Base-by-base conservation (phyloP, 2,329 filamentous ascomycete genomes). In the Diaporthe citri region DNA sequence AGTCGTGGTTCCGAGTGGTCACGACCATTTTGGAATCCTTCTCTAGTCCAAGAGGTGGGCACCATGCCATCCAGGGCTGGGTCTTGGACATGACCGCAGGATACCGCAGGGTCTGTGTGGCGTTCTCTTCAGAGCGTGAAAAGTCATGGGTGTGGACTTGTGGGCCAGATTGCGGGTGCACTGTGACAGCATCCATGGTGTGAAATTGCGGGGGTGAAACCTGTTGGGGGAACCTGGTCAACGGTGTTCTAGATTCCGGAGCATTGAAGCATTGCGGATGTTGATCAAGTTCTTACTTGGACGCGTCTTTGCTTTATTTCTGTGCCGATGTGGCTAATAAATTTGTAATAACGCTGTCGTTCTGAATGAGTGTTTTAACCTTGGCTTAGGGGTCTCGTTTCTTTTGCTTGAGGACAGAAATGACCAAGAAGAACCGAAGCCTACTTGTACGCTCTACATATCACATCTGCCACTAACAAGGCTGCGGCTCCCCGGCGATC, bases 91-190 rank as follows among this genome's bases (percentile, higher is more conserved):
- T 52, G n/a, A 28, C n/a, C 10, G 7, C 48, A 5, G 48, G 48
- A 25, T 52, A 52, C n/a, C 5, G 48, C 17, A 10, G 0, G 1
- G 13, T 52, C 3, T 25, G n/a, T 52, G 48, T 10, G 4, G 0
- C 3, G n/a, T 15, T 6, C 2, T 1, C n/a, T 25, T 52, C 48
- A 52, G n/a, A 2, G n/a, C n/a, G 1, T 52, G 48, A 7, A 10
- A 25, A 25, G 4, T 3, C 4, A 25, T 25, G 22, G n/a, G 4
- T 13, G 0, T 52, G 48, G 1, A 2, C 1, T 52, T 13, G n/a
- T 15, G 15, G 48, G 4, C n/a, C 10, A 15, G 48, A 2, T 52
- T 1, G n/a, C 4, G 48, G n/a, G 1, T 13, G 48, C 48, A 52
- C n/a, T 52, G 48, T 6, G 48, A 52, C 0, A 1, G 48, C 4